These are phyloP conservation scores for Fraxinus quadrangulata DNA, from an alignment of 257 asterid species.

Conservation along the genomic window DNA sequence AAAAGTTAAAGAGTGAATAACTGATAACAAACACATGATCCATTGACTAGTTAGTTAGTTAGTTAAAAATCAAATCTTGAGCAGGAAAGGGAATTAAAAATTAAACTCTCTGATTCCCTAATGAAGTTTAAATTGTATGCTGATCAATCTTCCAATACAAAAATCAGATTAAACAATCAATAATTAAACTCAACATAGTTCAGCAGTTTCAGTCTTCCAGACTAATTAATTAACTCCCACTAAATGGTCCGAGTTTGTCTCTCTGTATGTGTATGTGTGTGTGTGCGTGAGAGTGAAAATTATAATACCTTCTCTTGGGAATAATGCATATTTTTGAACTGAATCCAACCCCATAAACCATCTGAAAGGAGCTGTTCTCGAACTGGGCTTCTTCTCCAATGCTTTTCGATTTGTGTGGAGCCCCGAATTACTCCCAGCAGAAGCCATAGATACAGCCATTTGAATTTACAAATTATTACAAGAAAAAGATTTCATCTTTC, in stretches of 20 bases:
- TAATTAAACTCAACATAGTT: conserved; percentile 13
- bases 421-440: conserved; percentile 53
- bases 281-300: too few relatives aligned
- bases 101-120: background rate
- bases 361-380: conserved; percentile 44
- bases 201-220: background rate
- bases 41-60: background rate
- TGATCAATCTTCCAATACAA: background rate
- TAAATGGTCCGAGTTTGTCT: background rate
- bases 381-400: conserved; percentile 52
- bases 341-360: conserved; percentile 57
- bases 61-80: conserved; percentile 10
- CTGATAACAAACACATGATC: background rate
- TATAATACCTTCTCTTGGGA: conserved; percentile 52
- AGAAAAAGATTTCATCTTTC: background rate
- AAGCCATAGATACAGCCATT: conserved; percentile 90
- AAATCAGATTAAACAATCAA: conserved; percentile 2
- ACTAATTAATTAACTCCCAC: background rate
- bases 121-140: background rate
- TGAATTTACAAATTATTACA: background rate
- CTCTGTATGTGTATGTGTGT: too few relatives aligned
- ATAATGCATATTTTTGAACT: conserved; percentile 43
- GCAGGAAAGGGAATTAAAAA: conserved; percentile 9
- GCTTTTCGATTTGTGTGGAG: conserved; percentile 46
- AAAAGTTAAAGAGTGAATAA: background rate